phyloP scores from a whole-genome alignment of 371 early-diverging fungal genomes.

The Mucor mucedo region DNA sequence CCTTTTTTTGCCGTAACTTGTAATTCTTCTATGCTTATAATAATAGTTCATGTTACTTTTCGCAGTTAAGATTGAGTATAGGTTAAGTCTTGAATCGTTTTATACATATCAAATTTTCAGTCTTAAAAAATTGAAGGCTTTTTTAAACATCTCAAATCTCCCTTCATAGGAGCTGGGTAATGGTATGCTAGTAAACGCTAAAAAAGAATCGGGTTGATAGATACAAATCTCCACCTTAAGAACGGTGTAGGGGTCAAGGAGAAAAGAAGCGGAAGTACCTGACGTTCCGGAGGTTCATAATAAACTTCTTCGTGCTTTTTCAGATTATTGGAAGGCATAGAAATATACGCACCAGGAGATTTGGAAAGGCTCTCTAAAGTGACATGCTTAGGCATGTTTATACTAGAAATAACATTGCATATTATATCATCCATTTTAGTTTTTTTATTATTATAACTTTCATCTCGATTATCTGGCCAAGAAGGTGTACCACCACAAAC shows the following conservation, averaged over 20 bases:
- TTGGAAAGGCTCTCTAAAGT: slow-evolving; percentile 4
- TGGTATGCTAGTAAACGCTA: slow-evolving; percentile 9
- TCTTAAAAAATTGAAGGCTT: slow-evolving; percentile 8
- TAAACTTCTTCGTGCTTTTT: slow-evolving; percentile 1
- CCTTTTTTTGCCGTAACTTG: not conserved
- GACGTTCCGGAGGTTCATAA: not conserved
- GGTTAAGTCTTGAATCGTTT: not conserved
- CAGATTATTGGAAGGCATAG: slow-evolving; percentile 1
- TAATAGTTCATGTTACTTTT: not conserved
- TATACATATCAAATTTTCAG: slow-evolving; percentile 7
- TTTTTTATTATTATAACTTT: slow-evolving; percentile 12
- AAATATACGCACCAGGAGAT: slow-evolving; percentile 6
- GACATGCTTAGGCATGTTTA: slow-evolving; percentile 11
- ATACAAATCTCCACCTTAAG: slow-evolving; percentile 13
- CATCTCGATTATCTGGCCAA: slow-evolving; percentile 9
- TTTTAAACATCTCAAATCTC: slow-evolving; percentile 8
- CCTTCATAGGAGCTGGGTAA: slow-evolving; percentile 6
- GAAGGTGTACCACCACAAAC: slow-evolving; percentile 12
- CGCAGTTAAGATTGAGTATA: no score
- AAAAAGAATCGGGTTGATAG: not conserved
- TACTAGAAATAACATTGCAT: not conserved
- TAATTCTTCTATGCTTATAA: not conserved
- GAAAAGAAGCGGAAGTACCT: not conserved
- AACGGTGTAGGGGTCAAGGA: slow-evolving; percentile 2
- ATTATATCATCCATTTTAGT: slow-evolving; percentile 6